Percentiles rank a stretch among this genome's conserved stretches.
These are phyloP conservation scores for Silene conica DNA, from an alignment of 148 eudicot species.

Conservation along the genomic window DNA sequence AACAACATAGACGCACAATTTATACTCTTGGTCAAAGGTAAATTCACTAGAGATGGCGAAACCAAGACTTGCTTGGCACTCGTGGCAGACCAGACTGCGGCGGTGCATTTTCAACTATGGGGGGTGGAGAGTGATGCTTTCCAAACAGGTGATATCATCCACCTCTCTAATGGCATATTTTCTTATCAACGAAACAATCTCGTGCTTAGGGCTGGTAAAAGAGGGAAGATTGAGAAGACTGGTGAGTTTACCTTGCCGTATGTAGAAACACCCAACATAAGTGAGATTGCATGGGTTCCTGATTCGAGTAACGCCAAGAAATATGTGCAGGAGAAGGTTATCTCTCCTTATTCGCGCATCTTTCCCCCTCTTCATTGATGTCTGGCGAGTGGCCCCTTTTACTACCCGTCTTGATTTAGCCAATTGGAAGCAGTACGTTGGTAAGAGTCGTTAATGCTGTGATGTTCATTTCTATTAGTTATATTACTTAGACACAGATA, in stretches of 20 bases:
- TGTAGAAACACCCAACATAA: slow-evolving; percentile 83
- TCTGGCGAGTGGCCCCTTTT: neutral
- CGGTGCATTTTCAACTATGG: slow-evolving; percentile 90
- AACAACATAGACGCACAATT: slow-evolving; percentile 65
- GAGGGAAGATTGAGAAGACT: slow-evolving; percentile 63
- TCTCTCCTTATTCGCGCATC: slow-evolving; percentile 44
- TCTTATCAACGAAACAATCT: slow-evolving; percentile 59
- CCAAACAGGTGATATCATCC: slow-evolving; percentile 62
- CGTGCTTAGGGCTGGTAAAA: slow-evolving; percentile 71
- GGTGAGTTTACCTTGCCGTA: slow-evolving; percentile 75
- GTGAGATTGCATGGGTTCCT: slow-evolving; percentile 73
- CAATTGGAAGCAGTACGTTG: neutral
- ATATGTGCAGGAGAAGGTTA: slow-evolving; percentile 40
- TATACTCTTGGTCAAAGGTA: slow-evolving; percentile 73
- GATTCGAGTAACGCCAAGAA: slow-evolving; percentile 42
- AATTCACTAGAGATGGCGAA: slow-evolving; percentile 41
- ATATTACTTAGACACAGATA: neutral
- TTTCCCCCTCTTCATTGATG: slow-evolving; percentile 35
- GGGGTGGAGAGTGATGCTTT: slow-evolving; percentile 78
- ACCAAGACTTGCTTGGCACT: slow-evolving; percentile 61
- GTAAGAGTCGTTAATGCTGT: neutral
- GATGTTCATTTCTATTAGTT: neutral
- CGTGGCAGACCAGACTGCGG: slow-evolving; percentile 86
- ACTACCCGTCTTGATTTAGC: neutral
- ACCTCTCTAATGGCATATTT: slow-evolving; percentile 57